Evolutionary conservation across 2,329 filamentous ascomycete species (phyloP).

Genomic region (Cryphonectria japonica): DNA sequence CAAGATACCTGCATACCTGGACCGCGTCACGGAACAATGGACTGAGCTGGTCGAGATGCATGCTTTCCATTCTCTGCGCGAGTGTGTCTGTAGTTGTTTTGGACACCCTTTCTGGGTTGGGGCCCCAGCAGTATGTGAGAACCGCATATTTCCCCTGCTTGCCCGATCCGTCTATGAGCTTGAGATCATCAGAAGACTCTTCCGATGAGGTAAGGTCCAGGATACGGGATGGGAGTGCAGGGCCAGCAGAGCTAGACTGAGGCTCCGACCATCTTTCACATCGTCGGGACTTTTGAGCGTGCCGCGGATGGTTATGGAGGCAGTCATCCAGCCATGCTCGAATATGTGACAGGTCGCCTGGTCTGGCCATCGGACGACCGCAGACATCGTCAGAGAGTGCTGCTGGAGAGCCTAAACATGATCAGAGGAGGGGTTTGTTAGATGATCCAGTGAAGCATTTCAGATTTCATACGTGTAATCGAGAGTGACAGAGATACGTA

Average conservation of each 20-base stretch:
- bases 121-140: conserved; percentile 13
- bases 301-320: neutral
- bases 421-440: neutral
- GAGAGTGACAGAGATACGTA: neutral
- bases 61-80: neutral
- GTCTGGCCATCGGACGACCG: neutral
- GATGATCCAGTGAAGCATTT: no score
- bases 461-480: neutral
- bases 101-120: neutral
- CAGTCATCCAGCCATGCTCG: conserved; percentile 5
- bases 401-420: neutral
- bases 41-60: neutral
- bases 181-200: neutral
- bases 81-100: neutral
- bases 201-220: neutral
- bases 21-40: conserved; percentile 1
- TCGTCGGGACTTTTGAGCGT: neutral
- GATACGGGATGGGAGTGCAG: neutral
- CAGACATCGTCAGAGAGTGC: neutral
- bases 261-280: neutral
- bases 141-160: conserved; percentile 7
- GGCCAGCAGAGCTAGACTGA: no score
- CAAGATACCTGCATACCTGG: neutral
- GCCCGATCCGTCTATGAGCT: neutral
- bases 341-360: conserved; percentile 8